Percentiles rank a stretch among this genome's conserved stretches.
Evolutionary conservation across 352 stramenopile genomes (phyloP).

Genomic region (Pythium rishiriense): DNA sequence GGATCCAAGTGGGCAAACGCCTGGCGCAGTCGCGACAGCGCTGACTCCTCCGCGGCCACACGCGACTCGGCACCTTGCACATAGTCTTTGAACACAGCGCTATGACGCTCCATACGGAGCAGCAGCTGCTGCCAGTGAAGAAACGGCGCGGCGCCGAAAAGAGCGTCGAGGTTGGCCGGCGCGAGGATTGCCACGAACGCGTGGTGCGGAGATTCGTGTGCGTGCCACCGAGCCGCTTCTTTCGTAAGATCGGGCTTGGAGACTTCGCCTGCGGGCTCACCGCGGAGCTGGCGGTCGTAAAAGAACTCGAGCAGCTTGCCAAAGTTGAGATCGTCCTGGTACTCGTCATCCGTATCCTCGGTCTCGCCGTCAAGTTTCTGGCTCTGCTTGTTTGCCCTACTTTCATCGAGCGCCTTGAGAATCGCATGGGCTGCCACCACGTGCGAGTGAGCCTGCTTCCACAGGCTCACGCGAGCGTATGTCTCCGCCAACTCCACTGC

Average conservation of each 20-base stretch:
- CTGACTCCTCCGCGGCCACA: slow-evolving; percentile 27
- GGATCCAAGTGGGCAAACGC: slow-evolving; percentile 47
- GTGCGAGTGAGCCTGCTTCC: slow-evolving; percentile 68
- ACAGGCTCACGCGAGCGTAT: slow-evolving; percentile 61
- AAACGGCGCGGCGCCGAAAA: slow-evolving; percentile 33
- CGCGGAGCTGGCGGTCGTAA: slow-evolving; percentile 25
- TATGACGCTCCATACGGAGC: slow-evolving; percentile 40
- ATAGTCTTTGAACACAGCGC: slow-evolving; percentile 38
- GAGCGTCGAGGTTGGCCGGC: slow-evolving; percentile 5
- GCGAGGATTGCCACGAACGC: slow-evolving; percentile 16
- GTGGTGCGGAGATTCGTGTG: no score
- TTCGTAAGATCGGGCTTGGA: slow-evolving; percentile 4
- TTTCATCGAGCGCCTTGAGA: slow-evolving; percentile 26
- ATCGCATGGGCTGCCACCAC: slow-evolving; percentile 36
- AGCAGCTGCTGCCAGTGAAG: slow-evolving; percentile 72
- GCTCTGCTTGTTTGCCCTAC: slow-evolving; percentile 1
- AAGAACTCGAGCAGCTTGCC: slow-evolving; percentile 27
- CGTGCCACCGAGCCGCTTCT: background rate
- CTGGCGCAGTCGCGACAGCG: slow-evolving; percentile 25
- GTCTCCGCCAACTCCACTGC: slow-evolving; percentile 57
- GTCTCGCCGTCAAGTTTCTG: slow-evolving; percentile 15
- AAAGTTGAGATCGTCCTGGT: background rate
- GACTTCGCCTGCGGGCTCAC: slow-evolving; percentile 11
- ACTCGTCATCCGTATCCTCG: background rate
- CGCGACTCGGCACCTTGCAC: slow-evolving; percentile 31